Evolutionary conservation across 768 basidiomycete species (phyloP).

Genomic region (Baorangia bicolor): DNA sequence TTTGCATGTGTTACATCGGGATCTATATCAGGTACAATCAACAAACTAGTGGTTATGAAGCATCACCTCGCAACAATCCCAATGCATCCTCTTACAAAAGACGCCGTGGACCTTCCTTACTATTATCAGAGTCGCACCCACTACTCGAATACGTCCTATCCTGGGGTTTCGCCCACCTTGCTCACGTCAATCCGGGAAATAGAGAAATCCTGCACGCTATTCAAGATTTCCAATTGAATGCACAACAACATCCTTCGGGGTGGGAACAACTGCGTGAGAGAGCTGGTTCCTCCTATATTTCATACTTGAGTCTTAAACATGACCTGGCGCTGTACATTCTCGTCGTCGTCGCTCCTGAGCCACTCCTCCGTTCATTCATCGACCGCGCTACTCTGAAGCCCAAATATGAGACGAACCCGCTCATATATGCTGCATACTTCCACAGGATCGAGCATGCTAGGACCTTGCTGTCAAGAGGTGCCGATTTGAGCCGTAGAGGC

Average conservation of each 20-base stretch:
- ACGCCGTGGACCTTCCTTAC: background rate
- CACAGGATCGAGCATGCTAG: slow-evolving; percentile 3
- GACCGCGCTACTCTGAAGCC: background rate
- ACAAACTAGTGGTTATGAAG: background rate
- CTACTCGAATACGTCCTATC: background rate
- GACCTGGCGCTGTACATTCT: background rate
- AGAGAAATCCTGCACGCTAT: background rate
- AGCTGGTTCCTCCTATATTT: background rate
- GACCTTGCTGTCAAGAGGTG: background rate
- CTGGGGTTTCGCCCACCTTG: background rate
- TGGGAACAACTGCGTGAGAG: background rate
- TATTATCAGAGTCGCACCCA: background rate
- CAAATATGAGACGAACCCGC: slow-evolving; percentile 4
- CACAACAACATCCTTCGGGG: background rate
- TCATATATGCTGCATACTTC: slow-evolving; percentile 9
- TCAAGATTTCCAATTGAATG: background rate
- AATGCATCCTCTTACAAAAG: too few species aligned
- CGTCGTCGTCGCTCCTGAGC: background rate
- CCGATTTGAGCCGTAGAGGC: too few species aligned
- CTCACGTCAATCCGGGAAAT: background rate
- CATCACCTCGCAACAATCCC: too few species aligned
- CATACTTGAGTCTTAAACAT: background rate
- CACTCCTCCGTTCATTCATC: background rate
- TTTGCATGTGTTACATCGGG: background rate
- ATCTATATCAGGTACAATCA: background rate